Conservation (phyloP, 768 basidiomycete species). For the Russula vinacea region DNA sequence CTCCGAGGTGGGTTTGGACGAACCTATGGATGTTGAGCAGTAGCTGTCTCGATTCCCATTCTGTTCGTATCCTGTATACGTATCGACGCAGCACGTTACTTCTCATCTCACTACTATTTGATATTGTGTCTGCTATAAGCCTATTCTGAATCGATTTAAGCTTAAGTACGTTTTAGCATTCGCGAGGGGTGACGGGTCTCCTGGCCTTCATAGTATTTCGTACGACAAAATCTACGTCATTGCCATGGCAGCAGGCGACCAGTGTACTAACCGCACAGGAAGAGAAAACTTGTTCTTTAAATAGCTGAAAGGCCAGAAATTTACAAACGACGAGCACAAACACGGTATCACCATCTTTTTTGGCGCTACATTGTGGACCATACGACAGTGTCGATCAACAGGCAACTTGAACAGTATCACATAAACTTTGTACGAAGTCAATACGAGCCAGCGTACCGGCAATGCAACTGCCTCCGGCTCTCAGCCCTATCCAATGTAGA, state of each 20-base stretch:
- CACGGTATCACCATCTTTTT: not conserved
- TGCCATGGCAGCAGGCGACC: not conserved
- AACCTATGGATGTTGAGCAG: slow-evolving; percentile 25
- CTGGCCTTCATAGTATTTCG: not conserved
- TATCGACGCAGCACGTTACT: not conserved
- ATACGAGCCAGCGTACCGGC: slow-evolving; percentile 4
- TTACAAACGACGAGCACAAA: slow-evolving; percentile 9
- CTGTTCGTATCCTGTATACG: not conserved
- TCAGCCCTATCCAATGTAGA: not conserved
- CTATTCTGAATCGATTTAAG: no score
- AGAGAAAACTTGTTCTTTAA: not conserved
- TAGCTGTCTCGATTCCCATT: not conserved
- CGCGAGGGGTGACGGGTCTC: not conserved
- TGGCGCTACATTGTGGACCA: not conserved
- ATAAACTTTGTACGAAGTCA: not conserved
- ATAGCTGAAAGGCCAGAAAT: slow-evolving; percentile 4
- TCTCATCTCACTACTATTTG: not conserved
- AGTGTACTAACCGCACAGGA: not conserved
- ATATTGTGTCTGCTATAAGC: not conserved
- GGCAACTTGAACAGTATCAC: slow-evolving; percentile 2
- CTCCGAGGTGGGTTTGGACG: slow-evolving; percentile 3
- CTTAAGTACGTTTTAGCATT: not conserved
- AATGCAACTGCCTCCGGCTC: not conserved
- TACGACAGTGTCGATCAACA: not conserved
- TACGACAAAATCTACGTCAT: not conserved